Evolutionary conservation across 108 stramenopile species (phyloP), one percentile per base, ranked within the genome.

Genomic region (Nitzschia palea): DNA sequence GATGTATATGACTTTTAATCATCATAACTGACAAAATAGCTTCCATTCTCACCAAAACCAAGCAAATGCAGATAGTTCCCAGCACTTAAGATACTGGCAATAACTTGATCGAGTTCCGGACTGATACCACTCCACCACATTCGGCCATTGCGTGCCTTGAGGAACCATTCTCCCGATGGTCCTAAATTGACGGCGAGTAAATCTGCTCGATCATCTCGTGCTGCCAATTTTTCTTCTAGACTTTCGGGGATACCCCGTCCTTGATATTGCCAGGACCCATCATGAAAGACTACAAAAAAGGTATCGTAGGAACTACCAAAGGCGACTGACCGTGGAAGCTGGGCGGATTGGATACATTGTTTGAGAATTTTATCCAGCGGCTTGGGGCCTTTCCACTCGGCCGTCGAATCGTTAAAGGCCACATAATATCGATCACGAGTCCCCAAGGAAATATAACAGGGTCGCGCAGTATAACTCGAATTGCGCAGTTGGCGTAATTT

Each of bases 81-180:
- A 3, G 57, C 59, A 23, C 80, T 74, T 44, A 79, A 45, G 29
- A 93, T 66, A 20, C 75, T 69, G 18, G 70, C 30, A 59, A 89
- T 75, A 15, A 74, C 65, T 32, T 65, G 57, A 65, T 86, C 81
- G 23, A 86, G 52, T 44, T 88, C 86, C 2, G 81, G 62, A 8
- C 77, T 68, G 4, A 89, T 85, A 5, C 84, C 86, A 61, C 83
- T 82, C 88, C 88, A 93, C 87, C 88, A 93, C 71, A 87, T 80
- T n/a, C 83, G 78, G 37, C 86, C 86, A 62, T 86, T 88, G 50
- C 73, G 70, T 0, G 87, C 80, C 63, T 81, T 76, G 26, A 90
- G 23, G 56, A 88, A 93, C 87, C 88, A 93, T 70, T 93, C 87
- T 28, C 82, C 80, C 14, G 65, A 47, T 6, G 87, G 86, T 18